phyloP scores from a whole-genome alignment of 164 flowering plant genomes.

The Nymphaea thermarum region DNA sequence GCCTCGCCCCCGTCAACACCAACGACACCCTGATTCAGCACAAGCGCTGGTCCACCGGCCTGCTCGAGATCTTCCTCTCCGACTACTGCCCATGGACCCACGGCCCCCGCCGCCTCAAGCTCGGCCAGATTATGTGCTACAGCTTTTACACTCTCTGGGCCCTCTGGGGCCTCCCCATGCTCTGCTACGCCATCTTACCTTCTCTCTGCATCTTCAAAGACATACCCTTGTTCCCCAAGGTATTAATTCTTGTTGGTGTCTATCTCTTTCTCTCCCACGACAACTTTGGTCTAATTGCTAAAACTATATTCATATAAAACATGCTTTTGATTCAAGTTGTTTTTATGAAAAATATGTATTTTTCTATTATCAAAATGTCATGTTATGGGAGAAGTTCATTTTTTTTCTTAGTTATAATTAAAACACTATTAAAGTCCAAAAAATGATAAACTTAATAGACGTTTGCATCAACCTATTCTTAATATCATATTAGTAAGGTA shows the following conservation, averaged over 20 bases:
- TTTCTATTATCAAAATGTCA: too few relatives aligned
- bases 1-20: conserved; percentile 36
- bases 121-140: conserved; percentile 41
- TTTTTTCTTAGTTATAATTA: too few relatives aligned
- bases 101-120: conserved; percentile 28
- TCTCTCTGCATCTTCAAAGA: conserved; percentile 21
- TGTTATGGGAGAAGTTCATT: too few relatives aligned
- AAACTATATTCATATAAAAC: too few relatives aligned
- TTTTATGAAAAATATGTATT: too few relatives aligned
- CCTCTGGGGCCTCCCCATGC: conserved; percentile 26
- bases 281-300: too few relatives aligned
- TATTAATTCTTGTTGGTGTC: neutral
- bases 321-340: too few relatives aligned
- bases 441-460: too few relatives aligned
- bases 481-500: too few relatives aligned
- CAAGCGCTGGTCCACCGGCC: conserved; percentile 48
- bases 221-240: conserved; percentile 20
- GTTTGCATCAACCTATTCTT: too few relatives aligned
- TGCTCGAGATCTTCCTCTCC: conserved; percentile 42
- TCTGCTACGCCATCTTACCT: conserved; percentile 26
- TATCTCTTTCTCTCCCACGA: conserved; percentile 5
- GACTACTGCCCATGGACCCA: conserved; percentile 40
- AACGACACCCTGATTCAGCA: conserved; percentile 31
- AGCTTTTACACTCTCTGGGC: conserved; percentile 41
- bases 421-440: too few relatives aligned